Evolutionary conservation across 2,329 filamentous ascomycete genomes (phyloP).

Genomic region (Coniosporium tulheliwenetii): DNA sequence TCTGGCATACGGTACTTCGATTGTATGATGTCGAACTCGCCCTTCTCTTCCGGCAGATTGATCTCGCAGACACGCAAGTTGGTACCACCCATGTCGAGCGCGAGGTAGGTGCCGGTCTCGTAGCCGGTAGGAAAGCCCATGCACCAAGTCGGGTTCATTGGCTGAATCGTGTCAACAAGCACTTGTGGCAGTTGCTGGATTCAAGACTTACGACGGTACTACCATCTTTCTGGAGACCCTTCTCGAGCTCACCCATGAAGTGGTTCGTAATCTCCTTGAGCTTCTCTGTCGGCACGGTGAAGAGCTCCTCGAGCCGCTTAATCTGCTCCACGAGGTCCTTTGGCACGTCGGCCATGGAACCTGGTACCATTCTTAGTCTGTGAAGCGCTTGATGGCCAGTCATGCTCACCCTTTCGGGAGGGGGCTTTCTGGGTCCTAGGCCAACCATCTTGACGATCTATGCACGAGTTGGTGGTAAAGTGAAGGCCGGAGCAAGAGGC

Average conservation of each 20-base stretch:
- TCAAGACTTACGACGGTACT: slow-evolving; percentile 66
- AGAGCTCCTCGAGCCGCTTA: slow-evolving; percentile 65
- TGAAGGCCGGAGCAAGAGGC: too few species aligned
- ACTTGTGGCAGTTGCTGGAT: background rate
- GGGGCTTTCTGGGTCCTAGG: slow-evolving; percentile 47
- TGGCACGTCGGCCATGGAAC: slow-evolving; percentile 82
- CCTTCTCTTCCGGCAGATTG: slow-evolving; percentile 70
- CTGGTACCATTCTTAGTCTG: slow-evolving; percentile 27
- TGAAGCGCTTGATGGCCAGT: slow-evolving; percentile 1
- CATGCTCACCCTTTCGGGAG: slow-evolving; percentile 60
- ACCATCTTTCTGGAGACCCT: slow-evolving; percentile 74
- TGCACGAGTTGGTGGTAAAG: background rate
- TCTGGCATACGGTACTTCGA: slow-evolving; percentile 93
- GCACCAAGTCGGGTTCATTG: slow-evolving; percentile 97
- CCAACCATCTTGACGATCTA: slow-evolving; percentile 41
- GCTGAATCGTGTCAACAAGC: slow-evolving; percentile 30
- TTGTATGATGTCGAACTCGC: slow-evolving; percentile 87
- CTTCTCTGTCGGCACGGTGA: slow-evolving; percentile 62
- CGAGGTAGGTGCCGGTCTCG: slow-evolving; percentile 76
- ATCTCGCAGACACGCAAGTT: slow-evolving; percentile 93
- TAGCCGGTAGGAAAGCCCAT: slow-evolving; percentile 76
- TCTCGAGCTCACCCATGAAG: slow-evolving; percentile 75
- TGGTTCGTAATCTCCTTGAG: slow-evolving; percentile 84
- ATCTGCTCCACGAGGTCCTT: slow-evolving; percentile 72
- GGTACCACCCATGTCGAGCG: slow-evolving; percentile 91